phyloP scores from a whole-genome alignment of 495 filamentous ascomycete species.

The Bryoglossum gracile region DNA sequence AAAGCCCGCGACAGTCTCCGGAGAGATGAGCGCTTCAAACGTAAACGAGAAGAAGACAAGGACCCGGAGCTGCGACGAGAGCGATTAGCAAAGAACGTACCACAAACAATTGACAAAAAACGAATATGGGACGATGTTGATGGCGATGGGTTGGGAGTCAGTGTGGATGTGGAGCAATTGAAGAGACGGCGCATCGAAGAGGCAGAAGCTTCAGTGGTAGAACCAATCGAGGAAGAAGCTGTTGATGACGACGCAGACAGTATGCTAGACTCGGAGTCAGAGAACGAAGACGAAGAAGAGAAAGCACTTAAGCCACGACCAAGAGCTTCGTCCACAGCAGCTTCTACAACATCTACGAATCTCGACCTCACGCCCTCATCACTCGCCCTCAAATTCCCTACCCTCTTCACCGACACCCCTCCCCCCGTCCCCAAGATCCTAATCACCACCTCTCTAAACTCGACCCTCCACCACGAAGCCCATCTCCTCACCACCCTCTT shows the following conservation, averaged over 20 bases:
- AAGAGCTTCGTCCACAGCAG: conserved; percentile 37
- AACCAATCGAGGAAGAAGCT: conserved; percentile 37
- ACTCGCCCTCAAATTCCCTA: conserved; percentile 67
- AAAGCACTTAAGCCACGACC: conserved; percentile 10
- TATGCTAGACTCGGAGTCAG: conserved; percentile 56
- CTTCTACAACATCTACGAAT: conserved; percentile 63
- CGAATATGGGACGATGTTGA: conserved; percentile 82
- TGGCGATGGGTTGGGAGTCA: conserved; percentile 63
- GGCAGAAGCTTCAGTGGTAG: conserved; percentile 48
- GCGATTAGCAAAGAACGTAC: conserved; percentile 69
- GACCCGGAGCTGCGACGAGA: conserved; percentile 68
- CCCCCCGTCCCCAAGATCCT: conserved; percentile 67
- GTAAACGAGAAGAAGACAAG: conserved; percentile 77
- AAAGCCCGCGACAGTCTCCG: conserved; percentile 60
- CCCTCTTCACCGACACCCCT: conserved; percentile 63
- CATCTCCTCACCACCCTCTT: conserved; percentile 70
- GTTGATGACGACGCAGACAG: conserved; percentile 62
- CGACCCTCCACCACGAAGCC: conserved; percentile 76
- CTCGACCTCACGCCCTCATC: conserved; percentile 64
- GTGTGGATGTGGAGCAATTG: conserved; percentile 69
- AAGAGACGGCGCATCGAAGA: conserved; percentile 64
- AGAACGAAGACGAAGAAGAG: conserved; percentile 39
- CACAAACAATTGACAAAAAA: conserved; percentile 80
- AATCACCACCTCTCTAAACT: conserved; percentile 81
- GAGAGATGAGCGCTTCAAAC: conserved; percentile 66